A percentile compares a stretch with the other conserved stretches of the same genome.
These are phyloP conservation scores for Clathrospora elynae DNA, from an alignment of 2,329 filamentous ascomycete species.

Conservation along the genomic window DNA sequence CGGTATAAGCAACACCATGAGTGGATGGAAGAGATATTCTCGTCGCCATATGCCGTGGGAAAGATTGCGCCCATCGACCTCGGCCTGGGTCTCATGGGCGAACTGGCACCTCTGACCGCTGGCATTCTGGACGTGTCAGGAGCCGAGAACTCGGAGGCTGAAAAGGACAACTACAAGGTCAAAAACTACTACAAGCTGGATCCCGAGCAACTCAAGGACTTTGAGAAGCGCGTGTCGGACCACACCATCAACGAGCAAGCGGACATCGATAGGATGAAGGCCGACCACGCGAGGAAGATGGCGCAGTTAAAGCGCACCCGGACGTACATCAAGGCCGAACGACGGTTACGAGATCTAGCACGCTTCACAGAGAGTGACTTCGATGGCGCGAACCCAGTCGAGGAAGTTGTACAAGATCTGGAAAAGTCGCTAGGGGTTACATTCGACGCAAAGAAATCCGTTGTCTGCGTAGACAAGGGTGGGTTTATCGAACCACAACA, in stretches of 20 bases:
- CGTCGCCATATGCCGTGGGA: slow-evolving; percentile 82
- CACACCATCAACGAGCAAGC: slow-evolving; percentile 74
- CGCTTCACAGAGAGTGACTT: slow-evolving; percentile 47
- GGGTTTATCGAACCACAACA: slow-evolving; percentile 67
- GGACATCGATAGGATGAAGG: slow-evolving; percentile 85
- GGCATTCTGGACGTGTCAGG: slow-evolving; percentile 74
- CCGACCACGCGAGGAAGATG: slow-evolving; percentile 75
- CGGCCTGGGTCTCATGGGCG: slow-evolving; percentile 77
- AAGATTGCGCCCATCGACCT: slow-evolving; percentile 88
- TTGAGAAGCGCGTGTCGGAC: slow-evolving; percentile 75
- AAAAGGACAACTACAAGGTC: slow-evolving; percentile 35
- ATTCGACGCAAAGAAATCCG: slow-evolving; percentile 66
- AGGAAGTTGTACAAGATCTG: slow-evolving; percentile 75
- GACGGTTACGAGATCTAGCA: slow-evolving; percentile 70
- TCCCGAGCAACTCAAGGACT: slow-evolving; percentile 78
- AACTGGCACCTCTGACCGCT: slow-evolving; percentile 78
- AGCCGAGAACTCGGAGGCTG: slow-evolving; percentile 35
- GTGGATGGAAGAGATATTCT: slow-evolving; percentile 98
- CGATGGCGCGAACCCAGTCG: slow-evolving; percentile 57
- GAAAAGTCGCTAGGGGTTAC: slow-evolving; percentile 72
- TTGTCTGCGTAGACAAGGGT: slow-evolving; percentile 77
- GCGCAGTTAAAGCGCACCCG: slow-evolving; percentile 74
- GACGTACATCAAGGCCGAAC: slow-evolving; percentile 73
- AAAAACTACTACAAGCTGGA: slow-evolving; percentile 71
- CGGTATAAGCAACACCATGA: slow-evolving; percentile 95